A percentile compares a stretch with the other conserved stretches of the same genome.
Conservation (phyloP, 257 asterid species). For the Gentiana dahurica region DNA sequence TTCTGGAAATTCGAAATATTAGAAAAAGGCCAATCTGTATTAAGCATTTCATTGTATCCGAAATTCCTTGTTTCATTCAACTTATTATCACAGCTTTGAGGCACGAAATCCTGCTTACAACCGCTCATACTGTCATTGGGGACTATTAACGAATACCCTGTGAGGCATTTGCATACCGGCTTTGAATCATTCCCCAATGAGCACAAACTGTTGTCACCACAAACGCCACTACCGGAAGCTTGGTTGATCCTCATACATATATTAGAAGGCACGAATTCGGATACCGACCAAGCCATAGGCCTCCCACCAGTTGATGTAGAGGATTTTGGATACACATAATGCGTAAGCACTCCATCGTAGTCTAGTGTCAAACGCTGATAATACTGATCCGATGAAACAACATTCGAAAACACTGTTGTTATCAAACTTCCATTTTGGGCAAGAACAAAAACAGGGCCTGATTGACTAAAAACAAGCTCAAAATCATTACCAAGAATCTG, state of each 20-base stretch:
- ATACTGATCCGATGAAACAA: conserved; percentile 8
- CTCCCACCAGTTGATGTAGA: conserved; percentile 6
- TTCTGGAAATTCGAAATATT: conserved; percentile 8
- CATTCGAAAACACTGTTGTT: not conserved
- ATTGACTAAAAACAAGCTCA: not conserved
- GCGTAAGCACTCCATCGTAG: conserved; percentile 36
- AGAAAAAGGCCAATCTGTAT: conserved; percentile 14
- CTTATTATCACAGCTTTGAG: conserved; percentile 14
- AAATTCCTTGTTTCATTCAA: conserved; percentile 5
- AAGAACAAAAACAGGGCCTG: not conserved
- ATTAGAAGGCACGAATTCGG: conserved; percentile 18
- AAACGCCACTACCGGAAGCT: conserved; percentile 20
- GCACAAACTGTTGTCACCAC: conserved; percentile 36
- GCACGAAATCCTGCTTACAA: conserved; percentile 19
- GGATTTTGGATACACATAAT: conserved; percentile 33
- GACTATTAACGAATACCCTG: conserved; percentile 15
- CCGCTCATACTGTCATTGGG: conserved; percentile 12
- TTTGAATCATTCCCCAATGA: conserved; percentile 10
- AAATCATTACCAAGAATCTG: not conserved
- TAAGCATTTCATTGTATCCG: not conserved
- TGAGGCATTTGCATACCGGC: conserved; percentile 23
- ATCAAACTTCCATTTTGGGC: not conserved
- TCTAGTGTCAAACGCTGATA: conserved; percentile 34
- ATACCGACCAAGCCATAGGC: conserved; percentile 19
- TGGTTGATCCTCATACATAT: conserved; percentile 11